A percentile compares a stretch with the other conserved stretches of the same genome.
Conservation (phyloP, 352 stramenopile species). For the Thraustotheca clavata region DNA sequence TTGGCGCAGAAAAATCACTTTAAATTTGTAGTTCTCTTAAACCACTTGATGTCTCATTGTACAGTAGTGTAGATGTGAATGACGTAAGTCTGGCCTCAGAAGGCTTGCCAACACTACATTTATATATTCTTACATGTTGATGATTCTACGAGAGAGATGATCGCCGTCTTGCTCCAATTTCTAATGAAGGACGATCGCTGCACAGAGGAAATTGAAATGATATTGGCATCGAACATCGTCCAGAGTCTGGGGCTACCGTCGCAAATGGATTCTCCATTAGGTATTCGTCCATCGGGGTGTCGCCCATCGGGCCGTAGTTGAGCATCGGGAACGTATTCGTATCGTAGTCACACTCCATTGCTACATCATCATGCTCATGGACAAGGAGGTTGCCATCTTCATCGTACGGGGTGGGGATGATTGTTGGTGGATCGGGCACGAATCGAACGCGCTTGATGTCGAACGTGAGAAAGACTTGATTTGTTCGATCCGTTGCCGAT, state of each 20-base stretch:
- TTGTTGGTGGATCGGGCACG: not conserved
- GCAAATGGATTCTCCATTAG: slow-evolving; percentile 4
- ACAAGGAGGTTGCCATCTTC: not conserved
- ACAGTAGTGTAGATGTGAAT: too few relatives aligned
- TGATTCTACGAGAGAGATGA: not conserved
- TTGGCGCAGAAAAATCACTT: not conserved
- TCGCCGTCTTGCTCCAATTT: slow-evolving; percentile 1
- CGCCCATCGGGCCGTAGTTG: slow-evolving; percentile 6
- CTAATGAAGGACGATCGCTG: not conserved
- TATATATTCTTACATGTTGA: slow-evolving; percentile 7
- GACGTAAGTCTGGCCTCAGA: not conserved
- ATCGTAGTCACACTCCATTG: not conserved
- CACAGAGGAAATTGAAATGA: not conserved
- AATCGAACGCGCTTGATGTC: slow-evolving; percentile 15
- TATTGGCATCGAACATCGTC: not conserved
- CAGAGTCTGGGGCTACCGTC: not conserved
- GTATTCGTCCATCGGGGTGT: slow-evolving; percentile 2
- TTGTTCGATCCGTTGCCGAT: not conserved
- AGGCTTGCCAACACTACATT: not conserved
- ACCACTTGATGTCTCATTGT: too few relatives aligned
- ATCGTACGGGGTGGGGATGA: slow-evolving; percentile 5
- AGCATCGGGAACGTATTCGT: not conserved
- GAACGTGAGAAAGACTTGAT: slow-evolving; percentile 16
- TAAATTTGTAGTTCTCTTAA: too few relatives aligned
- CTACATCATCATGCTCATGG: slow-evolving; percentile 11